Conservation (phyloP, 176 grass and related monocot genomes). For the Avena atlantica region DNA sequence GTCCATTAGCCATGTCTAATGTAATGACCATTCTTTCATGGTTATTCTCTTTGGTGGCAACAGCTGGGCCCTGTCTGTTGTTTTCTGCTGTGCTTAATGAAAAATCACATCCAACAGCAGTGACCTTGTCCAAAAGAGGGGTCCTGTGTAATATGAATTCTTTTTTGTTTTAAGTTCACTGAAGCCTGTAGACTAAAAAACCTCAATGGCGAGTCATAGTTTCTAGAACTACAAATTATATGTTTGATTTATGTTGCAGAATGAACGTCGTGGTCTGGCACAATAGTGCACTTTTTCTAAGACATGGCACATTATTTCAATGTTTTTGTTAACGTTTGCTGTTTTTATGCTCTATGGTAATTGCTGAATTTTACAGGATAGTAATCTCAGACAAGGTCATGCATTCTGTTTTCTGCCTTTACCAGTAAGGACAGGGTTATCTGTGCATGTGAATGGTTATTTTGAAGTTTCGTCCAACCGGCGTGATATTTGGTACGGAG, state of each 20-base stretch:
- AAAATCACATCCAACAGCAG: not conserved
- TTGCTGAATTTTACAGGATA: slow-evolving; percentile 74
- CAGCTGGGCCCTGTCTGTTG: slow-evolving; percentile 17
- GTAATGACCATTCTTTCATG: not conserved
- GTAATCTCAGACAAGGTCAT: slow-evolving; percentile 70
- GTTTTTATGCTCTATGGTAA: slow-evolving; percentile 40
- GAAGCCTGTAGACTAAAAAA: not conserved
- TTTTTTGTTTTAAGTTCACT: not conserved
- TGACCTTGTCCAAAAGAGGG: slow-evolving; percentile 9
- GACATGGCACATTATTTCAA: not conserved
- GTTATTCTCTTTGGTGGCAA: slow-evolving; percentile 29
- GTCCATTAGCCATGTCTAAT: slow-evolving; percentile 18
- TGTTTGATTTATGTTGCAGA: slow-evolving; percentile 22
- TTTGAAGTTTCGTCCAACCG: slow-evolving; percentile 98
- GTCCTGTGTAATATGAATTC: not conserved
- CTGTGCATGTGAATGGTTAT: slow-evolving; percentile 98
- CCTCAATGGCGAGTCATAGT: slow-evolving; percentile 22
- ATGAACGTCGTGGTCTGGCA: not conserved
- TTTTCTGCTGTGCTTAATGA: slow-evolving; percentile 1
- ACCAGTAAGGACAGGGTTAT: slow-evolving; percentile 84
- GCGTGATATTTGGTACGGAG: slow-evolving; percentile 94
- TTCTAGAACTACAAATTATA: slow-evolving; percentile 17
- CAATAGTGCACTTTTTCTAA: slow-evolving; percentile 3
- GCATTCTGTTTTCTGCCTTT: slow-evolving; percentile 99
- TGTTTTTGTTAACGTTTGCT: slow-evolving; percentile 21